Base-by-base conservation (phyloP, 2,329 filamentous ascomycete species). In the Penicillium sp. region DNA sequence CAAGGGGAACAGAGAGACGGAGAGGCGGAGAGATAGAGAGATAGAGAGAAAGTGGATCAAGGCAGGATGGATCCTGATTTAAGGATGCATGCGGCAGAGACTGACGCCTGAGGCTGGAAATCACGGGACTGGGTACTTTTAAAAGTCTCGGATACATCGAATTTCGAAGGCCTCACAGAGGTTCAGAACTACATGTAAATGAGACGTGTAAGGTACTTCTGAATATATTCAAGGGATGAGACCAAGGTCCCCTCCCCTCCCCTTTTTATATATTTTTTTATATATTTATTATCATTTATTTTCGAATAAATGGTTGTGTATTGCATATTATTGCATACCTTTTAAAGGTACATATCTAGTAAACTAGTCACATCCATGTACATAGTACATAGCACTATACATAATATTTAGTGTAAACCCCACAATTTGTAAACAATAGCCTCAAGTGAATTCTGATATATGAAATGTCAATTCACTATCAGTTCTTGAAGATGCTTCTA, bases 81-180 rank as follows among this genome's bases (percentile, higher is more conserved):
- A 50, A 43, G 38, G 45, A 55, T 49, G 43, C 44, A 48, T 53
- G 29, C 39, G 49, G 50, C n/a, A n/a, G 5, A 19, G 19, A 35
- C 23, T 21, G 51, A 53, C 42, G 29, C 51, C 51, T 53, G 21
- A 55, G 53, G 45, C 17, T 27, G 13, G n/a, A 3, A 39, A 39
- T 55, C 53, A 55, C 53, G 53, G 53, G 53, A 55, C 45, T 39
- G n/a, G 2, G 17, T 13, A 31, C 29, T 13, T 31, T 31, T 13
- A 12, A 10, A 31, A 12, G 29, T 31, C 12, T 31, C 29, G 5
- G 29, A 31, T 31, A 31, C 29, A 31, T 12, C 10, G 27, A 27
- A 27, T 27, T 27, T 27, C 27, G 9, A 7, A 3, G 27, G 27
- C 8, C 12, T 31, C 29, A 31, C 29, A 31, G 29, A 10, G 10